Conservation (phyloP, 164 flowering plant species). For the Magnolia changhungtana region DNA sequence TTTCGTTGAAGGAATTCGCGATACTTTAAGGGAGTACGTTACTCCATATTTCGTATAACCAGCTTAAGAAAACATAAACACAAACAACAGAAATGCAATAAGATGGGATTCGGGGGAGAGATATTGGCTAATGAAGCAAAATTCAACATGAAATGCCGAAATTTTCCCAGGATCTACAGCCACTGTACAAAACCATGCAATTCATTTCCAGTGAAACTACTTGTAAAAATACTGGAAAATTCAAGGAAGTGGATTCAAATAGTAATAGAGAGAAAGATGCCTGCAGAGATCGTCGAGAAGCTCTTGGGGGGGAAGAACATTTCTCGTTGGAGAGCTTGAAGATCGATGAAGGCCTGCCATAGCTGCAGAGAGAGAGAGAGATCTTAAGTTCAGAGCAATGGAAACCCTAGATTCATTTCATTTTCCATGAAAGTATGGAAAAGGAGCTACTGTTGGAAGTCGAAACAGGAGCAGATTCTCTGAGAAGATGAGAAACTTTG, state of each 20-base stretch:
- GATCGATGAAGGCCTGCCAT: conserved; percentile 62
- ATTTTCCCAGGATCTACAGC: neutral
- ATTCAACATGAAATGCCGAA: neutral
- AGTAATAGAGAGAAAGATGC: conserved; percentile 21
- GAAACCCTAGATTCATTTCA: neutral
- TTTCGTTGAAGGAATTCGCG: too few species aligned
- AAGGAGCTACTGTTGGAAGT: neutral
- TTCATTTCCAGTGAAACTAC: too few species aligned
- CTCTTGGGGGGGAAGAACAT: conserved; percentile 74
- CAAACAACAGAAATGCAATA: too few species aligned
- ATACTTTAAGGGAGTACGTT: too few species aligned
- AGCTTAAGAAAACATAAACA: too few species aligned
- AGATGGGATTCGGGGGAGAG: neutral
- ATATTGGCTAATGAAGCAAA: neutral
- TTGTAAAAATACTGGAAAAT: neutral
- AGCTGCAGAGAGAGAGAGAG: neutral
- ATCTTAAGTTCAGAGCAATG: neutral
- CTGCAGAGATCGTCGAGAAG: conserved; percentile 96
- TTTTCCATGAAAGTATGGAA: neutral
- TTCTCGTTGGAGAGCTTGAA: conserved; percentile 51
- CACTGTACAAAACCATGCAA: neutral
- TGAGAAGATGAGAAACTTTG: neutral
- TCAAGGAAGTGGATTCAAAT: neutral
- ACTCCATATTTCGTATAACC: too few species aligned
- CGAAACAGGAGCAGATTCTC: neutral